A percentile compares a stretch with the other conserved stretches of the same genome.
phyloP scores from a whole-genome alignment of 108 stramenopile genomes.

The Discostella stelligeroides region DNA sequence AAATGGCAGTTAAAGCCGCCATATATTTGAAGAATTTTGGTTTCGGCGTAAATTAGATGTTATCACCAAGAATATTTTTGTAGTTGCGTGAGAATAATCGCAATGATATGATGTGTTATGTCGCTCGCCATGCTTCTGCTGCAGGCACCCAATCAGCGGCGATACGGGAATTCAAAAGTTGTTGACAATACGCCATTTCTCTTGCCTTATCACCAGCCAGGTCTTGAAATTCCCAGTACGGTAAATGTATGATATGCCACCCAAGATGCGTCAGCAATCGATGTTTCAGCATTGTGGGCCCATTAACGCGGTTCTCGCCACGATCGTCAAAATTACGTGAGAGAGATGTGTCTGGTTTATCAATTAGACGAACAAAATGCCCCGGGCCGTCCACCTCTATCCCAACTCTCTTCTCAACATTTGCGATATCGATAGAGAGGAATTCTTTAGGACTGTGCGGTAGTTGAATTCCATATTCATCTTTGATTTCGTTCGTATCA shows the following conservation, averaged over 20 bases:
- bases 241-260: conserved; percentile 78
- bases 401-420: conserved; percentile 60
- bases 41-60: not conserved
- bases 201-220: conserved; percentile 44
- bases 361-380: conserved; percentile 74
- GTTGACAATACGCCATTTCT: conserved; percentile 58
- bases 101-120: too few relatives aligned
- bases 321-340: conserved; percentile 25
- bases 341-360: conserved; percentile 24
- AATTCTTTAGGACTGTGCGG: conserved; percentile 53
- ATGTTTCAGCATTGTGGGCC: conserved; percentile 71
- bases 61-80: too few relatives aligned
- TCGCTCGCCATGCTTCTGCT: too few relatives aligned
- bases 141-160: too few relatives aligned
- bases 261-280: conserved; percentile 64
- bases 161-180: too few relatives aligned
- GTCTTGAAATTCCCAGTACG: conserved; percentile 82
- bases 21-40: conserved; percentile 32
- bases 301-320: conserved; percentile 62
- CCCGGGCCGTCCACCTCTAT: conserved; percentile 89
- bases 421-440: conserved; percentile 77
- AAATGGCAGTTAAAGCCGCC: conserved; percentile 53
- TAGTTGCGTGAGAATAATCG: too few relatives aligned
- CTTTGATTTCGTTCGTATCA: conserved; percentile 49
- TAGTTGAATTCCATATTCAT: conserved; percentile 51